These are phyloP conservation scores for Aciculosporium take DNA, from an alignment of 2,329 filamentous ascomycete genomes.

Conservation along the genomic window DNA sequence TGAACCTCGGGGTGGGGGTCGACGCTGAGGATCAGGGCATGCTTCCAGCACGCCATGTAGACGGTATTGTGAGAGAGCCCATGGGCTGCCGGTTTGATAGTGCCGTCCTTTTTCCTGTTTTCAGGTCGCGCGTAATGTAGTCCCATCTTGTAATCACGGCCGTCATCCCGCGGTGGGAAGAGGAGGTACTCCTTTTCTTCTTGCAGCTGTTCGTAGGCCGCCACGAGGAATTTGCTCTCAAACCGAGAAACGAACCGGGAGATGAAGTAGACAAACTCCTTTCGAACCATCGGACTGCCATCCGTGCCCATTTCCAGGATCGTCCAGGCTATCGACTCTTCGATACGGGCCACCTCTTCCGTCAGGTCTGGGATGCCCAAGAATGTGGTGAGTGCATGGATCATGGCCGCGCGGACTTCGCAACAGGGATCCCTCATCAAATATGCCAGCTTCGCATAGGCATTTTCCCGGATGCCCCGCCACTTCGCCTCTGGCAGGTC, in stretches of 20 bases:
- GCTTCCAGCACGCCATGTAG: slow-evolving; percentile 89
- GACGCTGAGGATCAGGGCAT: slow-evolving; percentile 76
- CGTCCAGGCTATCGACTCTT: slow-evolving; percentile 80
- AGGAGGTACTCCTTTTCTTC: slow-evolving; percentile 64
- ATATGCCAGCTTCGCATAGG: slow-evolving; percentile 65
- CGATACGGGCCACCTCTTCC: slow-evolving; percentile 77
- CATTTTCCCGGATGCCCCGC: slow-evolving; percentile 80
- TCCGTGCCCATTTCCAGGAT: slow-evolving; percentile 86
- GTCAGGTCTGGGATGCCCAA: slow-evolving; percentile 86
- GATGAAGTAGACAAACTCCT: slow-evolving; percentile 85
- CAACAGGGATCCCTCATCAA: slow-evolving; percentile 75
- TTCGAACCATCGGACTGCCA: slow-evolving; percentile 85
- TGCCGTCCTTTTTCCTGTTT: slow-evolving; percentile 41
- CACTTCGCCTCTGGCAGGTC: slow-evolving; percentile 89
- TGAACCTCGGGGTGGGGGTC: slow-evolving; percentile 93
- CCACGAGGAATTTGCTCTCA: slow-evolving; percentile 81
- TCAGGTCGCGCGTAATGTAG: slow-evolving; percentile 45
- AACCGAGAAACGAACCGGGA: slow-evolving; percentile 85
- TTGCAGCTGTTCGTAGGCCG: slow-evolving; percentile 76
- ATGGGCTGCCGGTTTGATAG: slow-evolving; percentile 40
- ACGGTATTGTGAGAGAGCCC: slow-evolving; percentile 73
- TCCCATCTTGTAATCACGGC: slow-evolving; percentile 45
- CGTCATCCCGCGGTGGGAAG: slow-evolving; percentile 40
- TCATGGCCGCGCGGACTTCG: slow-evolving; percentile 84
- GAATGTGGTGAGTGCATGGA: slow-evolving; percentile 88